Evolutionary conservation across 1,139 yeast species (phyloP).

Genomic region (Candida tetrigidarum): DNA sequence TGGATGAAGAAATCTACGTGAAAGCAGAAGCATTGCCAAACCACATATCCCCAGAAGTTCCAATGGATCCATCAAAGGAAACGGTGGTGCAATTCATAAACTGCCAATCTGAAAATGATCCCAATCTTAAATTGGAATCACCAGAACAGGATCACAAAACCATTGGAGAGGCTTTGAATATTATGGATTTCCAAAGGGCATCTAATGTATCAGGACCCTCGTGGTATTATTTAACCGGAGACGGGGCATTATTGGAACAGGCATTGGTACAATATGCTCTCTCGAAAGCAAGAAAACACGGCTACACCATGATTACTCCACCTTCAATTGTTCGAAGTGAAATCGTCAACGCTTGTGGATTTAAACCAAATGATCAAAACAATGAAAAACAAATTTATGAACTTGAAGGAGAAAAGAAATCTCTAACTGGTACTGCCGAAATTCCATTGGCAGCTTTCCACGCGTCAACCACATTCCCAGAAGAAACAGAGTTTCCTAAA

Average conservation of each 20-base stretch:
- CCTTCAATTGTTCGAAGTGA: conserved; percentile 86
- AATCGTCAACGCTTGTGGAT: conserved; percentile 88
- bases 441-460: conserved; percentile 85
- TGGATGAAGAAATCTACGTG: conserved; percentile 33
- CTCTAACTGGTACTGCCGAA: conserved; percentile 95
- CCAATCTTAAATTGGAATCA: background rate
- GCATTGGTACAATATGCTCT: conserved; percentile 85
- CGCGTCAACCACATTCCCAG: conserved; percentile 30
- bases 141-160: conserved; percentile 60
- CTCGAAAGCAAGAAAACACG: conserved; percentile 62
- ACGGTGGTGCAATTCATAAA: conserved; percentile 57
- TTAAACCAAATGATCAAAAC: conserved; percentile 89
- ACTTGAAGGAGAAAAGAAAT: conserved; percentile 53
- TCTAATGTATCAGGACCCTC: conserved; percentile 82
- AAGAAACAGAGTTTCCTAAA: conserved; percentile 44
- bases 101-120: conserved; percentile 30
- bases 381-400: conserved; percentile 86
- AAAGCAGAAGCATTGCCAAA: conserved; percentile 71
- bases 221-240: conserved; percentile 85
- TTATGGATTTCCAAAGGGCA: conserved; percentile 75
- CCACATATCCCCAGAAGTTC: conserved; percentile 56
- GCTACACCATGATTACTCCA: conserved; percentile 76
- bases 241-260: conserved; percentile 88
- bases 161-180: conserved; percentile 62
- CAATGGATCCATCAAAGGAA: conserved; percentile 39